Conservation (phyloP, 176 grass and related monocot genomes). For the Puya raimondii region DNA sequence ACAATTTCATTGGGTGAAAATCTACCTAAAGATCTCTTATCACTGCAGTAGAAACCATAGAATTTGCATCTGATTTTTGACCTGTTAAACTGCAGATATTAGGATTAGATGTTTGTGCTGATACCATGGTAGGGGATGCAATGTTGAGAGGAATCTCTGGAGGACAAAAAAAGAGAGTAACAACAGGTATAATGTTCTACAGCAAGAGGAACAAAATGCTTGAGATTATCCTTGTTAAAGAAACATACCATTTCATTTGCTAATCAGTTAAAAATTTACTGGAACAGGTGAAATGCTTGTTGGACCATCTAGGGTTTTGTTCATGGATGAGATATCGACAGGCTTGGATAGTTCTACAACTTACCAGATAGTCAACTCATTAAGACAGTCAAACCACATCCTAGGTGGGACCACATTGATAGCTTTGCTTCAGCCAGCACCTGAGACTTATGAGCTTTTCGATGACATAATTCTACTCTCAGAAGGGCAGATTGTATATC, state of each 20-base stretch:
- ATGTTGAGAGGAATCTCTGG: constrained; percentile 26
- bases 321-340: constrained; percentile 26
- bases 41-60: too few species aligned
- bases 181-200: constrained; percentile 1
- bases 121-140: constrained; percentile 13
- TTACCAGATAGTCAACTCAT: constrained; percentile 27
- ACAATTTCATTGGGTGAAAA: too few species aligned
- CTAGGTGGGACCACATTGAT: constrained; percentile 15
- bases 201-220: neutral
- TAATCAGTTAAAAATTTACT: neutral
- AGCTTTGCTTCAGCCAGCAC: constrained; percentile 25
- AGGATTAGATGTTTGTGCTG: constrained; percentile 18
- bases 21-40: too few species aligned
- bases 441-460: constrained; percentile 24
- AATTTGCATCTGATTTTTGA: too few species aligned
- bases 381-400: constrained; percentile 16
- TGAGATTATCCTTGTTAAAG: neutral
- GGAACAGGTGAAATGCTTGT: constrained; percentile 19
- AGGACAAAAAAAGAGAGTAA: constrained; percentile 23
- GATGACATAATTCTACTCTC: constrained; percentile 29
- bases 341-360: constrained; percentile 29
- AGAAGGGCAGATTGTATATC: constrained; percentile 27
- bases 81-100: constrained; percentile 7
- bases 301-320: constrained; percentile 6
- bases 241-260: neutral